These are phyloP conservation scores for Lentinus polychrous DNA, from an alignment of 1,284 basidiomycete genomes.

Conservation along the genomic window DNA sequence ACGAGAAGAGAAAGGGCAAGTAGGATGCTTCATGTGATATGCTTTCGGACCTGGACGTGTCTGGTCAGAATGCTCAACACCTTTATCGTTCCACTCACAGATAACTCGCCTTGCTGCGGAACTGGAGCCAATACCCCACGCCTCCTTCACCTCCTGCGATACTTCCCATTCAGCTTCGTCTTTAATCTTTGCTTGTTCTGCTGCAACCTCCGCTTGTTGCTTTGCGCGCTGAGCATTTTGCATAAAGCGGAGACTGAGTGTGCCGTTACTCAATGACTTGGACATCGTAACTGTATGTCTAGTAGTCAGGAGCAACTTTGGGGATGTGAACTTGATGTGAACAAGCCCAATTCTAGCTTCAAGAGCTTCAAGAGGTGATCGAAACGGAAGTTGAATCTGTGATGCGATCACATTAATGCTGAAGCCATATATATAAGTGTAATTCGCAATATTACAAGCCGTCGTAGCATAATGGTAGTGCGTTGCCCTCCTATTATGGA, in stretches of 20 bases:
- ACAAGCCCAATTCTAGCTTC: too few species aligned
- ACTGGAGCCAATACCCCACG: slow-evolving; percentile 41
- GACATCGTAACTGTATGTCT: slow-evolving; percentile 30
- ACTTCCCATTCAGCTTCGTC: slow-evolving; percentile 71
- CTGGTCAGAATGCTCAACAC: slow-evolving; percentile 6
- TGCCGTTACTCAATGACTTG: slow-evolving; percentile 59
- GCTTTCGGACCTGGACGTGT: slow-evolving; percentile 16
- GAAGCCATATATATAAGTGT: too few species aligned
- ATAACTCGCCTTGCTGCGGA: slow-evolving; percentile 26
- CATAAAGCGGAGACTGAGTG: slow-evolving; percentile 69
- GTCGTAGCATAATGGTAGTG: slow-evolving; percentile 8
- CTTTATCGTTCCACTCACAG: slow-evolving; percentile 14
- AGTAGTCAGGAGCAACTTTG: too few species aligned
- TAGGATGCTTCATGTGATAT: slow-evolving; percentile 60
- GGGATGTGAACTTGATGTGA: too few species aligned
- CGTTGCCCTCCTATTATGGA: slow-evolving; percentile 6
- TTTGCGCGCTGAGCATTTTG: slow-evolving; percentile 61
- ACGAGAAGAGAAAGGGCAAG: slow-evolving; percentile 60
- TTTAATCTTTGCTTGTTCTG: slow-evolving; percentile 49
- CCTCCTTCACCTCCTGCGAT: slow-evolving; percentile 44
- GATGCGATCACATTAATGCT: too few species aligned
- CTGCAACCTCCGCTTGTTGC: slow-evolving; percentile 41
- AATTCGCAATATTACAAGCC: background rate
- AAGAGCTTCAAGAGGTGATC: too few species aligned
- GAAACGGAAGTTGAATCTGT: too few species aligned